A percentile compares a stretch with the other conserved stretches of the same genome.
phyloP scores from a whole-genome alignment of 257 asterid genomes.

The Mitragyna speciosa region DNA sequence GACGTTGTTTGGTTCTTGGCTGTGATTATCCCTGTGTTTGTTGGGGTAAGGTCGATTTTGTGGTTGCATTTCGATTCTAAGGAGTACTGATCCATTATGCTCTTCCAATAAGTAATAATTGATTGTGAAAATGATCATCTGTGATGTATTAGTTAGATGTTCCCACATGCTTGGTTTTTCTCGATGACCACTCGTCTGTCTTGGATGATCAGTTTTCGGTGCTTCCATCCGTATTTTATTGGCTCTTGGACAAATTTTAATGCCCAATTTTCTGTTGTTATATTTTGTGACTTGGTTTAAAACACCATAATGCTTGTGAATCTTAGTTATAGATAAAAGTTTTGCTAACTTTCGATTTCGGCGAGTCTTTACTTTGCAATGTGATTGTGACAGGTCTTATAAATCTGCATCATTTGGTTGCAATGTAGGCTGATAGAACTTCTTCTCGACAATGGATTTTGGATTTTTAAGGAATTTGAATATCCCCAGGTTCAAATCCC shows the following conservation, averaged over 20 bases:
- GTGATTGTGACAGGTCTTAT: constrained; percentile 7
- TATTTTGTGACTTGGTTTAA: neutral
- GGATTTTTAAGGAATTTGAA: constrained; percentile 45
- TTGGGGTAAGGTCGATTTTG: too few species aligned
- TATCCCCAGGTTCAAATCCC: constrained; percentile 49
- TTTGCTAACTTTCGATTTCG: neutral
- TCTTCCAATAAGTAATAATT: too few species aligned
- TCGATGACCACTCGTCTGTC: neutral
- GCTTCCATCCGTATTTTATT: neutral
- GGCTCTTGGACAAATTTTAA: neutral
- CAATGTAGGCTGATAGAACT: neutral
- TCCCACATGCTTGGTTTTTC: neutral
- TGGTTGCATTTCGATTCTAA: too few species aligned
- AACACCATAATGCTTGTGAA: neutral
- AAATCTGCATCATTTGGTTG: neutral
- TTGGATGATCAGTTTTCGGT: neutral
- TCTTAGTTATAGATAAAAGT: neutral
- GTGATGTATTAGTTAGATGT: too few species aligned
- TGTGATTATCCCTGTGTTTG: too few species aligned
- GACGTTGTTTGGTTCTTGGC: too few species aligned
- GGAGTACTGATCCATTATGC: too few species aligned
- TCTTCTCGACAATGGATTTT: constrained; percentile 39
- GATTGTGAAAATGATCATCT: too few species aligned
- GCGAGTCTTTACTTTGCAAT: neutral
- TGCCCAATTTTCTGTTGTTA: neutral